Evolutionary conservation across 129 eudicot genomes (phyloP).

Genomic region (Chrysanthemum makinoi): DNA sequence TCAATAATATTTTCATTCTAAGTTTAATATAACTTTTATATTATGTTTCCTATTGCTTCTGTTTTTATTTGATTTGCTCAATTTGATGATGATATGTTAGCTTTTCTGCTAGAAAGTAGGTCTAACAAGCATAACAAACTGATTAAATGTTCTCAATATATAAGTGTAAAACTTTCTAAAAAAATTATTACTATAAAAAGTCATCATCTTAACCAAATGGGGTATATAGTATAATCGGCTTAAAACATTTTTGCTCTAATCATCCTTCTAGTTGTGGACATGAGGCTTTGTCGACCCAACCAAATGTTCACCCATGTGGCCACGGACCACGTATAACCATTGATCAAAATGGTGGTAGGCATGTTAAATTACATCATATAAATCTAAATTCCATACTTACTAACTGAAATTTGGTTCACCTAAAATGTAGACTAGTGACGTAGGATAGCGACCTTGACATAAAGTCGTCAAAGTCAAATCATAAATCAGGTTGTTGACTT

Average conservation of each 20-base stretch:
- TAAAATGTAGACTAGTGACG: constrained; percentile 4
- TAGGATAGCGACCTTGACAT: constrained; percentile 17
- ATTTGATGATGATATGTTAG: background rate
- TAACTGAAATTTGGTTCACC: constrained; percentile 14
- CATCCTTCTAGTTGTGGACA: no score
- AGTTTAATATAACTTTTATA: no score
- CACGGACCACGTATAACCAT: no score
- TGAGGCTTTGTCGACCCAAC: no score
- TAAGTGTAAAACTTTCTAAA: background rate
- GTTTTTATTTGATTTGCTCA: background rate
- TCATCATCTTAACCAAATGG: background rate
- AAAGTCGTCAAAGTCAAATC: constrained; percentile 3
- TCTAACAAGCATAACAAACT: constrained; percentile 16
- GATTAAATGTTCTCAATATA: background rate
- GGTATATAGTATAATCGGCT: no score
- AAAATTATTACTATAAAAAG: background rate
- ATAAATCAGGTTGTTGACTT: constrained; percentile 18
- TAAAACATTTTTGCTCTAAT: no score
- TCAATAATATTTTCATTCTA: background rate
- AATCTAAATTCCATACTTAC: background rate
- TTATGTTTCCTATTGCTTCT: no score
- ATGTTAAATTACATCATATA: background rate
- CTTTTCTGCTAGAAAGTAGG: constrained; percentile 19
- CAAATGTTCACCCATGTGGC: no score
- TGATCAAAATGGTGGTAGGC: no score